phyloP scores from a whole-genome alignment of 352 stramenopile species.

The Globisporangium solare region DNA sequence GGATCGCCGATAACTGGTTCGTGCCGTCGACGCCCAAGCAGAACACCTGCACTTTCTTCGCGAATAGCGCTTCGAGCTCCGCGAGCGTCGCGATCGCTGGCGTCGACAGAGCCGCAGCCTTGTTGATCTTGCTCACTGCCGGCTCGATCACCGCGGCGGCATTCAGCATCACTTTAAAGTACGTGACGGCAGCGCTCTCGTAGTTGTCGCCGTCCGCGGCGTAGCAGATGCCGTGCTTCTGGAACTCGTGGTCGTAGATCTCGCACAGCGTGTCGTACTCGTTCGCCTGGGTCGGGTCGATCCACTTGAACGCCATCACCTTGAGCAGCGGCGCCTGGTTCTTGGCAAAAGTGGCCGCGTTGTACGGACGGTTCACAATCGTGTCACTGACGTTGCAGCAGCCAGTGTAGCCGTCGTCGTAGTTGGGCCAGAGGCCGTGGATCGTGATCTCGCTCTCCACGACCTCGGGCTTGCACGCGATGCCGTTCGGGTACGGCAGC shows the following conservation, averaged over 20 bases:
- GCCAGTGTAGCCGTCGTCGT: conserved; percentile 55
- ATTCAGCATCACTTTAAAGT: conserved; percentile 2
- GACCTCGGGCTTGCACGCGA: conserved; percentile 30
- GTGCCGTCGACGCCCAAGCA: background rate
- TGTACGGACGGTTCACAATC: conserved; percentile 44
- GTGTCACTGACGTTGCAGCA: conserved; percentile 57
- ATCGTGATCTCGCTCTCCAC: conserved; percentile 53
- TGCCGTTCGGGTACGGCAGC: conserved; percentile 44
- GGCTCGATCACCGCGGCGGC: background rate
- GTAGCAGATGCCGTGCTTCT: conserved; percentile 79
- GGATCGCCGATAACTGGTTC: background rate
- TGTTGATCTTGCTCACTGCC: background rate
- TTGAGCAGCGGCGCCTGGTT: conserved; percentile 42
- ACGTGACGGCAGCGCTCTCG: conserved; percentile 1
- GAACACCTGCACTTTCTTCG: conserved; percentile 2
- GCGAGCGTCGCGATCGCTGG: background rate
- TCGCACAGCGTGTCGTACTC: conserved; percentile 39
- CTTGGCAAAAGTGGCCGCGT: conserved; percentile 32
- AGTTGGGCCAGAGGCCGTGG: conserved; percentile 69
- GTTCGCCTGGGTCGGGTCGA: background rate
- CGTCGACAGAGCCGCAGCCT: conserved; percentile 16
- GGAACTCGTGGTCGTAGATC: conserved; percentile 81
- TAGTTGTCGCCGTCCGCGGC: conserved; percentile 17
- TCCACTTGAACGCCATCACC: conserved; percentile 48
- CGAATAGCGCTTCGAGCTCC: background rate